Evolutionary conservation across 768 basidiomycete species (phyloP).

Genomic region (Suillus occidentalis): DNA sequence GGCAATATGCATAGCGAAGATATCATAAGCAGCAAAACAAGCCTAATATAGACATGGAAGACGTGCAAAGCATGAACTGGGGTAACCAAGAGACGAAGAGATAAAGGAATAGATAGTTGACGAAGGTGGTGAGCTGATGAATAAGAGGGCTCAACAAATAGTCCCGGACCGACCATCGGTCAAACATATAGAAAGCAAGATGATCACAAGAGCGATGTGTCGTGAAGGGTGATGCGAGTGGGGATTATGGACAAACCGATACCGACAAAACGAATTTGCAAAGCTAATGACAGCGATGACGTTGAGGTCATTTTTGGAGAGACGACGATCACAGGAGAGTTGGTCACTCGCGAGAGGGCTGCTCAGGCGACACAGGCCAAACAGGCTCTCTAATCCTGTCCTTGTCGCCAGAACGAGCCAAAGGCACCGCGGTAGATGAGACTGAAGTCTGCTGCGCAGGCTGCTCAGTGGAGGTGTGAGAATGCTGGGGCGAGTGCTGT

Average conservation of each 20-base stretch:
- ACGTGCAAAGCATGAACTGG: conserved; percentile 20
- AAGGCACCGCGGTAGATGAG: conserved; percentile 16
- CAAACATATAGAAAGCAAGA: conserved; percentile 11
- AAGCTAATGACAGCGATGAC: conserved; percentile 12
- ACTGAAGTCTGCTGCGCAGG: conserved; percentile 23
- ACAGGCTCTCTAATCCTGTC: conserved; percentile 29
- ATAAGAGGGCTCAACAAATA: conserved; percentile 26
- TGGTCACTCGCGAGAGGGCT: conserved; percentile 25
- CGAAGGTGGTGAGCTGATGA: conserved; percentile 22
- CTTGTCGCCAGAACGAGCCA: conserved; percentile 27
- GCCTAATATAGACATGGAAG: conserved; percentile 28
- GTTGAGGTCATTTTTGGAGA: conserved; percentile 3
- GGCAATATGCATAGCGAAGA: conserved; percentile 22
- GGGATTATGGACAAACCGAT: conserved; percentile 28
- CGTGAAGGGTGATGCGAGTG: conserved; percentile 20
- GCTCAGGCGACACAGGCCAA: conserved; percentile 31
- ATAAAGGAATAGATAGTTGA: conserved; percentile 28
- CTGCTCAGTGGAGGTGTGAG: conserved; percentile 26
- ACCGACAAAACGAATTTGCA: conserved; percentile 30
- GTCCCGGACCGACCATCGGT: conserved; percentile 21
- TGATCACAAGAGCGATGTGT: conserved; percentile 15
- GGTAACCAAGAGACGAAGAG: conserved; percentile 32
- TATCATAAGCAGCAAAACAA: conserved; percentile 24
- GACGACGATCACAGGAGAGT: background rate
- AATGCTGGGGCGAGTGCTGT: conserved; percentile 25